phyloP scores from a whole-genome alignment of 2,329 filamentous ascomycete species.

The Diaporthe ampelina region DNA sequence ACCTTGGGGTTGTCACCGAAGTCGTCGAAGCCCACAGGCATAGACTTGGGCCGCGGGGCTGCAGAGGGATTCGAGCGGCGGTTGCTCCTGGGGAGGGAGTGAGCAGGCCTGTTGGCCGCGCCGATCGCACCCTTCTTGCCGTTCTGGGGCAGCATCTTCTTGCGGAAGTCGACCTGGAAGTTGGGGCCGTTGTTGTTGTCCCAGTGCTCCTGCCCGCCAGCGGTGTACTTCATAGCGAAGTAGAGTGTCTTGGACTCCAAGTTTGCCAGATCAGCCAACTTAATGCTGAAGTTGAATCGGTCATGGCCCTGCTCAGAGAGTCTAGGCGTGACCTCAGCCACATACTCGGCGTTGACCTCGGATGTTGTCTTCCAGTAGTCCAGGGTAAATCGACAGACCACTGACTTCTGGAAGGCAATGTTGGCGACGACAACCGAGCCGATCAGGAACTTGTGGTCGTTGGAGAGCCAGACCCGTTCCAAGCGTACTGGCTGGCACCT shows the following conservation, averaged over 20 bases:
- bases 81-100: constrained; percentile 77
- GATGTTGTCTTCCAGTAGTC: constrained; percentile 99
- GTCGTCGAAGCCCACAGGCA: constrained; percentile 75
- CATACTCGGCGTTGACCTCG: constrained; percentile 91
- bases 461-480: constrained; percentile 88
- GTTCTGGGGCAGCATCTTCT: constrained; percentile 77
- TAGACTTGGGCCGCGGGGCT: constrained; percentile 66
- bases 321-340: constrained; percentile 79
- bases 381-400: constrained; percentile 94
- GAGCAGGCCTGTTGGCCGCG: constrained; percentile 63
- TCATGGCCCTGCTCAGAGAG: constrained; percentile 78
- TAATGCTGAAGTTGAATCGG: constrained; percentile 94
- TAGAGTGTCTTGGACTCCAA: constrained; percentile 93
- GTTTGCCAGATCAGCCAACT: constrained; percentile 90
- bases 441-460: constrained; percentile 87
- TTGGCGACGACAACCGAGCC: constrained; percentile 90
- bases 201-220: constrained; percentile 90
- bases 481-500: constrained; percentile 79
- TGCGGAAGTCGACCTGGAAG: constrained; percentile 94
- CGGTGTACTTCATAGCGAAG: constrained; percentile 90
- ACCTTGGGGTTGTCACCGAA: constrained; percentile 75
- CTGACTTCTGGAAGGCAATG: constrained; percentile 87
- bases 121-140: constrained; percentile 68
- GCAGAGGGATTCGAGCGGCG: constrained; percentile 60
- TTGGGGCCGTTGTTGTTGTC: constrained; percentile 92